Conservation (phyloP, 2,329 filamentous ascomycete genomes). For the Colletotrichum sp. region DNA sequence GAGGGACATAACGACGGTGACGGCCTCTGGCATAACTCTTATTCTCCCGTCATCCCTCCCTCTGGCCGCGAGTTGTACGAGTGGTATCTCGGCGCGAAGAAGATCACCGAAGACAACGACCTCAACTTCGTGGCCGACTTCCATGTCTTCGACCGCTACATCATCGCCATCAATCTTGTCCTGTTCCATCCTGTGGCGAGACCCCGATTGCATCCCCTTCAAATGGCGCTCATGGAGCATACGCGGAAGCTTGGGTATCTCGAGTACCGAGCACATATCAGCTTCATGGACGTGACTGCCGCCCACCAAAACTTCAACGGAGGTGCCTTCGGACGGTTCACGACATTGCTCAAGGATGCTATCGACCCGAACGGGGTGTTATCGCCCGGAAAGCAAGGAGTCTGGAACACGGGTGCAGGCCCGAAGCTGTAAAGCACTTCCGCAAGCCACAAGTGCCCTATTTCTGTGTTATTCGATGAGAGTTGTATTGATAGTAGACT, state of each 20-base stretch:
- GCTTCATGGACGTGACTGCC: conserved; percentile 36
- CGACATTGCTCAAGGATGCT: conserved; percentile 42
- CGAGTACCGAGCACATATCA: neutral
- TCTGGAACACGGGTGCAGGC: conserved; percentile 28
- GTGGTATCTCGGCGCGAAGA: neutral
- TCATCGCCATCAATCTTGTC: conserved; percentile 7
- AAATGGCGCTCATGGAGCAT: conserved; percentile 24
- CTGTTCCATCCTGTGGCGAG: neutral
- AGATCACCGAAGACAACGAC: neutral
- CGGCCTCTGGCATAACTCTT: neutral
- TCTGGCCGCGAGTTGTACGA: neutral
- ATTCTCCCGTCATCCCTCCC: neutral
- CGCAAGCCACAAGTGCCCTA: neutral
- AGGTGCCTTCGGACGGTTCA: conserved; percentile 41
- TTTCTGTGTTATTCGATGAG: neutral
- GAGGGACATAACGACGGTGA: neutral
- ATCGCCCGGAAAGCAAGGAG: conserved; percentile 42
- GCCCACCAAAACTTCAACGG: conserved; percentile 43
- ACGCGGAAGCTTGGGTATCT: neutral
- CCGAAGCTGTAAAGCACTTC: neutral
- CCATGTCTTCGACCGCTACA: conserved; percentile 20
- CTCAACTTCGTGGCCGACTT: conserved; percentile 19
- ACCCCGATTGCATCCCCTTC: neutral
- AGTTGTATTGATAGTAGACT: neutral
- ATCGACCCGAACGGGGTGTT: conserved; percentile 42